Base-by-base conservation (phyloP, 169 alveolate genomes). In the Ichthyophthirius multifiliis region DNA sequence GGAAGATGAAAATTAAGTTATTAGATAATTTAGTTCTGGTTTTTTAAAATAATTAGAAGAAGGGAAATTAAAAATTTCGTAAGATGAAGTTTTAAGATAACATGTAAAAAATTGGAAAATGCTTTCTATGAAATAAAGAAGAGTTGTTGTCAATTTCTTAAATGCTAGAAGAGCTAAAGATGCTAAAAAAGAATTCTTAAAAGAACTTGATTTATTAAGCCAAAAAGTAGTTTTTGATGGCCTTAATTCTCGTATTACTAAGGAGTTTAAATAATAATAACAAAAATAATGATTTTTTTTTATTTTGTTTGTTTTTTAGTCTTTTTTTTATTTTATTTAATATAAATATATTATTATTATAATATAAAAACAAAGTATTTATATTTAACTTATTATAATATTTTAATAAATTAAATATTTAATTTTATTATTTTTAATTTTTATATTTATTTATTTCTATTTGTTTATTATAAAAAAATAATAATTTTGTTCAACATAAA, bases 131-230 rank as follows among this genome's bases (percentile, higher is more conserved):
- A 84, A 73, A 63, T 77, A 85, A 63, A 85, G 89, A 55, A 87
- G 93, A 76, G 37, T 55, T 15, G 94, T 86, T 7, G 46, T 82
- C 5, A 86, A 73, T 20, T 35, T 75, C 41, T 30, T 89, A 2
- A 65, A 92, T 32, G 88, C 86, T 3, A 65, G 81, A 43, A 85
- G 88, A 64, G 89, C 96, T 2, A 77, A 65, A 62, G 92, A 88
- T 37, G 92, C 92, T 10, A 89, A 90, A 71, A 76, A 85, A 43
- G 76, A 87, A 35, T 89, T 92, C 80, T 64, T 89, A 65, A 89
- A 85, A 71, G 96, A 92, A 67, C 78, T 92, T 7, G 77, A 83
- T 27, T 74, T 83, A 20, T 43, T 89, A 18, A 90, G 90, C n/a
- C 74, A 80, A 63, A 81, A 86, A 39, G 67, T 74, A 27, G 82